These are phyloP conservation scores for Arthroderma sp. DNA, from an alignment of 2,329 filamentous ascomycete species.

Conservation along the genomic window DNA sequence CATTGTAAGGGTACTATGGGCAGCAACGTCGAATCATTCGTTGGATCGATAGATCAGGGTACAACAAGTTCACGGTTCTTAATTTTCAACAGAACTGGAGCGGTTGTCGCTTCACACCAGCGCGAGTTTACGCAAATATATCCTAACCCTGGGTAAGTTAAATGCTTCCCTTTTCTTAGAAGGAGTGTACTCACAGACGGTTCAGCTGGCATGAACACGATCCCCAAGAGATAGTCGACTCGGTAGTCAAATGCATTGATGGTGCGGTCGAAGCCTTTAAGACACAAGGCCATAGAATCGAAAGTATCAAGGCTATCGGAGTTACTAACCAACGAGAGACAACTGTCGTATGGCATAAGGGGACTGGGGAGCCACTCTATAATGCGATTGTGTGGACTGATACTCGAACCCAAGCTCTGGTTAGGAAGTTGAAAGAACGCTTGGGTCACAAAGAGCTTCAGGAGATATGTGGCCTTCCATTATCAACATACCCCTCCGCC, in stretches of 20 bases:
- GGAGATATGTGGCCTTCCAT: constrained; percentile 62
- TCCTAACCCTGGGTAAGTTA: constrained; percentile 67
- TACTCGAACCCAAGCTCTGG: constrained; percentile 62
- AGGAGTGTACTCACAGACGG: neutral
- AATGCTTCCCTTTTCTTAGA: neutral
- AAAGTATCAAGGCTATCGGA: constrained; percentile 62
- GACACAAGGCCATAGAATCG: constrained; percentile 51
- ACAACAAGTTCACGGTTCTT: constrained; percentile 83
- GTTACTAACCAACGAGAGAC: constrained; percentile 90
- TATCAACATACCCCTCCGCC: constrained; percentile 80
- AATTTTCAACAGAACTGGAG: constrained; percentile 70
- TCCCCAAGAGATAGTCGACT: constrained; percentile 59
- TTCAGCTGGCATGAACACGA: constrained; percentile 82
- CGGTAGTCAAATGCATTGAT: constrained; percentile 69
- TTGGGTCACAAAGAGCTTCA: constrained; percentile 55
- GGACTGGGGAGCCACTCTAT: constrained; percentile 69
- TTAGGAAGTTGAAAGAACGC: constrained; percentile 61
- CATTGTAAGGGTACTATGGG: neutral
- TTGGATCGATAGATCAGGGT: constrained; percentile 81
- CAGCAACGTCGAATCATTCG: constrained; percentile 36
- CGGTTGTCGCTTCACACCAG: constrained; percentile 70
- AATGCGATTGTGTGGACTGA: constrained; percentile 89
- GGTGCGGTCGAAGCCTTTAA: constrained; percentile 60
- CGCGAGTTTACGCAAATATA: constrained; percentile 78
- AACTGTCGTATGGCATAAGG: constrained; percentile 68